Evolutionary conservation across 148 eudicot species (phyloP).

Genomic region (Tetragonia tetragonoides): DNA sequence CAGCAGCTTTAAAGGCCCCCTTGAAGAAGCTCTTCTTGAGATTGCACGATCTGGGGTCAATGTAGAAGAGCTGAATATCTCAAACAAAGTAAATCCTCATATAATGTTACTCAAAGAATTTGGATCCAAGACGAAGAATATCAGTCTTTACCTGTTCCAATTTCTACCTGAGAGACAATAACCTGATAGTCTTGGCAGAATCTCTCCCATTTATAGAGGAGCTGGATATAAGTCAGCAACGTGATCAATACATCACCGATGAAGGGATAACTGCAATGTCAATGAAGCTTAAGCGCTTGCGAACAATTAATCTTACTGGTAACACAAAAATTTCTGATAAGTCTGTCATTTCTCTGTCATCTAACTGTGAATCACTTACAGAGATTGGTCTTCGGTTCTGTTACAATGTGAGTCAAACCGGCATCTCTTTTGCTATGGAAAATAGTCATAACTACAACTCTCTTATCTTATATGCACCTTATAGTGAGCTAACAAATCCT

Average conservation of each 20-base stretch:
- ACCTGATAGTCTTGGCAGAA: not conserved
- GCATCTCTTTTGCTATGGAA: not conserved
- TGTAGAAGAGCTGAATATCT: not conserved
- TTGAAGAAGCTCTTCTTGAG: not conserved
- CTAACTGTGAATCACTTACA: not conserved
- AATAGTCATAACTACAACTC: not conserved
- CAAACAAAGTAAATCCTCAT: not conserved
- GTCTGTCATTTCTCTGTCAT: not conserved
- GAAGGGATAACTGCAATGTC: not conserved
- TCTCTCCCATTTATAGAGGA: not conserved
- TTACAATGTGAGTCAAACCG: not conserved
- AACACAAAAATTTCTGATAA: not conserved
- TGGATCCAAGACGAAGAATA: not conserved
- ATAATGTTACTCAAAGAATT: not conserved
- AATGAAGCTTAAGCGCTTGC: not conserved
- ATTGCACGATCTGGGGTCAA: conserved; percentile 8
- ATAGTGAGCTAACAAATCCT: not conserved
- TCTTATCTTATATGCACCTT: not conserved
- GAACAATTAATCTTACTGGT: not conserved
- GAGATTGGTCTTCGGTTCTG: not conserved
- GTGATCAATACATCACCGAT: not conserved
- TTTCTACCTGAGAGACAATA: not conserved
- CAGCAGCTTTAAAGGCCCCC: not conserved
- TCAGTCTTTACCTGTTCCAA: not conserved
- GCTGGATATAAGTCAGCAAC: not conserved